Conservation (phyloP, 345 rosid species). For the Sonneratia alba region DNA sequence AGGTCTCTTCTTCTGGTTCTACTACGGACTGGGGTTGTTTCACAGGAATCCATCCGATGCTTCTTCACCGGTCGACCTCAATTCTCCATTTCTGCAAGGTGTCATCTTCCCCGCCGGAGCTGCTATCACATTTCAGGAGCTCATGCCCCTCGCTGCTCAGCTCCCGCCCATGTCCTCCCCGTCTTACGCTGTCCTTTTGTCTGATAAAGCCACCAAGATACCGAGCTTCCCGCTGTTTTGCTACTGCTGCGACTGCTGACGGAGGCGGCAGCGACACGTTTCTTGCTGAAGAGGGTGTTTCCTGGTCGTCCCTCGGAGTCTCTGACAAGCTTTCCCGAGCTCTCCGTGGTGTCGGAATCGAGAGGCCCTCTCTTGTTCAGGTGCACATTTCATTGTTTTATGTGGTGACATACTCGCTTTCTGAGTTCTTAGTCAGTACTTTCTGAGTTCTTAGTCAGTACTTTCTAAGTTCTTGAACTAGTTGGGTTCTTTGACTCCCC, state of each 20-base stretch:
- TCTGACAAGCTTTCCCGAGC: constrained; percentile 52
- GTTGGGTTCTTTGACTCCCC: too few species aligned
- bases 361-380: constrained; percentile 84
- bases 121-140: neutral
- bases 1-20: neutral
- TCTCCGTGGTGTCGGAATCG: constrained; percentile 51
- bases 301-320: constrained; percentile 79
- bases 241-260: constrained; percentile 15
- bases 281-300: constrained; percentile 51
- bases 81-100: constrained; percentile 10
- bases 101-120: constrained; percentile 4
- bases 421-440: neutral
- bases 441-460: neutral
- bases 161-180: neutral
- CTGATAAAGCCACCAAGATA: constrained; percentile 1
- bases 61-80: constrained; percentile 9
- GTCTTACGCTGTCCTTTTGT: neutral
- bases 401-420: neutral
- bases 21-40: neutral
- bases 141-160: constrained; percentile 4
- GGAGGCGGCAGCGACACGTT: constrained; percentile 36
- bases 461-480: neutral
- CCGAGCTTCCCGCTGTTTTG: constrained; percentile 3
- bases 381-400: constrained; percentile 16
- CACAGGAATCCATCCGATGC: neutral